Conservation (phyloP, 768 basidiomycete genomes). For the Auricularia sp. region DNA sequence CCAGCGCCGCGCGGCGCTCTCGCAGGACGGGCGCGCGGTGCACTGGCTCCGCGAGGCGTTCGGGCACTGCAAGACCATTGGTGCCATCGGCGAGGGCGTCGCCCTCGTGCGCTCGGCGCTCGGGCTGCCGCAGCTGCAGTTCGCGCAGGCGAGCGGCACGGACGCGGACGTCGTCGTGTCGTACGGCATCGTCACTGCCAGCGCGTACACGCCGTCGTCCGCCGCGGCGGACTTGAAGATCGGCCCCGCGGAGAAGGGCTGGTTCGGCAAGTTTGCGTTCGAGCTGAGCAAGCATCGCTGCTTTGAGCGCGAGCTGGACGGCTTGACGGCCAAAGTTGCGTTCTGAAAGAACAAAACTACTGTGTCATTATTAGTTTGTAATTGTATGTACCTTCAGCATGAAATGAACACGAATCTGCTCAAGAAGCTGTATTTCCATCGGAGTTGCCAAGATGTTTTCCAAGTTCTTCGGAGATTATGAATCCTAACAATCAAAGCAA, state of each 20-base stretch:
- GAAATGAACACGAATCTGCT: too few relatives aligned
- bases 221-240: constrained; percentile 36
- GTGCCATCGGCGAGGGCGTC: constrained; percentile 58
- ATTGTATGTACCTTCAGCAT: too few relatives aligned
- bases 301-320: constrained; percentile 51
- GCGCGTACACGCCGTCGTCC: constrained; percentile 36
- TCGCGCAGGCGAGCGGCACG: constrained; percentile 23
- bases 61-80: constrained; percentile 78
- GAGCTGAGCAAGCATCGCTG: constrained; percentile 61
- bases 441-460: too few relatives aligned
- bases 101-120: constrained; percentile 38
- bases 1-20: constrained; percentile 45
- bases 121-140: constrained; percentile 36
- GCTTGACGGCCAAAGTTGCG: constrained; percentile 43
- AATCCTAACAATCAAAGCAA: too few relatives aligned
- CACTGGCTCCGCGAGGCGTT: constrained; percentile 82
- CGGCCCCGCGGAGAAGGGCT: constrained; percentile 37
- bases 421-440: too few relatives aligned
- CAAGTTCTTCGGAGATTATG: too few relatives aligned
- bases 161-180: constrained; percentile 38
- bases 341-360: constrained; percentile 17
- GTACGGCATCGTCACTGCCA: constrained; percentile 55
- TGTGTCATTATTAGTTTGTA: too few relatives aligned
- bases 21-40: constrained; percentile 56
- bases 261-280: constrained; percentile 47